These are phyloP conservation scores for Arachnomyces sp. DNA, from an alignment of 2,329 filamentous ascomycete species.

Conservation along the genomic window DNA sequence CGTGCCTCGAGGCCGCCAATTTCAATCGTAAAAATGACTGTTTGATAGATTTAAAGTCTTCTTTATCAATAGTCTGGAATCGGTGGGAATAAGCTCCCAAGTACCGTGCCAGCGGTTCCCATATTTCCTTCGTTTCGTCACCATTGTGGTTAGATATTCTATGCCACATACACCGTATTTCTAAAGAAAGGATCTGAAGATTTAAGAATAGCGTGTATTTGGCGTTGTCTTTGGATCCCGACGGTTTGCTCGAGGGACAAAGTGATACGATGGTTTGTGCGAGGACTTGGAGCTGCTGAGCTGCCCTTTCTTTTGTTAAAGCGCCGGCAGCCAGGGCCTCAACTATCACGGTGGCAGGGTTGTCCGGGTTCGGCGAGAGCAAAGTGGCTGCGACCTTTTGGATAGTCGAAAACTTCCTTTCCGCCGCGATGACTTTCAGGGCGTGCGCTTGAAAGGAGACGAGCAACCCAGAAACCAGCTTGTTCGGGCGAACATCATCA, in stretches of 20 bases:
- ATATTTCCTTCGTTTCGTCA: slow-evolving; percentile 36
- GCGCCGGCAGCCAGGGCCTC: slow-evolving; percentile 28
- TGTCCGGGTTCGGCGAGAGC: slow-evolving; percentile 26
- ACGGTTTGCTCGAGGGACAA: slow-evolving; percentile 12
- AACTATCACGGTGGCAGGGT: slow-evolving; percentile 33
- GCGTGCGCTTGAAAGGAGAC: slow-evolving; percentile 35
- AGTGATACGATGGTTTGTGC: slow-evolving; percentile 35
- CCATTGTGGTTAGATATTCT: slow-evolving; percentile 33
- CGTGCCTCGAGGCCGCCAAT: slow-evolving; percentile 20
- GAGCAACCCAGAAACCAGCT: slow-evolving; percentile 24
- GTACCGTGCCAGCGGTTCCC: slow-evolving; percentile 36
- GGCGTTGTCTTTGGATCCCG: slow-evolving; percentile 7
- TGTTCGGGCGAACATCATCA: slow-evolving; percentile 20
- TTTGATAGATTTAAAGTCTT: slow-evolving; percentile 31
- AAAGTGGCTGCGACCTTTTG: slow-evolving; percentile 27
- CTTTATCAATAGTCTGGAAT: slow-evolving; percentile 26
- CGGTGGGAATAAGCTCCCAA: slow-evolving; percentile 29
- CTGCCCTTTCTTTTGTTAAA: slow-evolving; percentile 33
- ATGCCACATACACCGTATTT: slow-evolving; percentile 37
- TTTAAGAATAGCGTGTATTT: slow-evolving; percentile 25
- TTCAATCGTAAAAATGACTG: slow-evolving; percentile 30
- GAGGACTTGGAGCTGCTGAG: slow-evolving; percentile 37
- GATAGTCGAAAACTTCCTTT: slow-evolving; percentile 24
- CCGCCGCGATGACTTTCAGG: slow-evolving; percentile 29
- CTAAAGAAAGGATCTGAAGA: slow-evolving; percentile 37